A percentile compares a stretch with the other conserved stretches of the same genome.
These are phyloP conservation scores for Aspergillus taichungensis DNA, from an alignment of 495 filamentous ascomycete genomes.

Conservation along the genomic window DNA sequence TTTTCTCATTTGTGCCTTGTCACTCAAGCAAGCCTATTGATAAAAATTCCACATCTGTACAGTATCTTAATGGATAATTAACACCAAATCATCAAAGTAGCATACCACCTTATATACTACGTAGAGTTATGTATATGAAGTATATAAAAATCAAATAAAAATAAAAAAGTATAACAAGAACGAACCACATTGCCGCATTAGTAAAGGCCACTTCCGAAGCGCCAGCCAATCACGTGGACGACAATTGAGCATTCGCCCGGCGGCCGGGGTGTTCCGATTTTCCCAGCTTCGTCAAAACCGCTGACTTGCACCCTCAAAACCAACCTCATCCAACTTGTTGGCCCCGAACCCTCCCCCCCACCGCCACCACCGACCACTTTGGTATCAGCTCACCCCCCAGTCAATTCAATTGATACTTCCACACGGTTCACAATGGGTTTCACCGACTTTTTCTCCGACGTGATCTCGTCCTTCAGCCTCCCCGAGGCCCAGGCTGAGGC, in stretches of 20 bases:
- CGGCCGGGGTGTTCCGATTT: slow-evolving; percentile 41
- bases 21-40: too few relatives aligned
- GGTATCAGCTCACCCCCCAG: slow-evolving; percentile 15
- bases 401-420: slow-evolving; percentile 32
- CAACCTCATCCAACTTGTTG: slow-evolving; percentile 26
- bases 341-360: slow-evolving; percentile 15
- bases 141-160: too few relatives aligned
- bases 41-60: too few relatives aligned
- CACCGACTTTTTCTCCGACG: slow-evolving; percentile 55
- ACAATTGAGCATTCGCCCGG: slow-evolving; percentile 34
- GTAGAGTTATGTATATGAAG: too few relatives aligned
- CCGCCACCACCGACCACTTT: slow-evolving; percentile 15
- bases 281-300: slow-evolving; percentile 31
- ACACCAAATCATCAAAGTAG: too few relatives aligned
- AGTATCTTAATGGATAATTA: too few relatives aligned
- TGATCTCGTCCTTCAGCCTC: slow-evolving; percentile 49
- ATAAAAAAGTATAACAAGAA: too few relatives aligned
- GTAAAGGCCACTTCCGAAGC: background rate
- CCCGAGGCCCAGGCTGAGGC: slow-evolving; percentile 54
- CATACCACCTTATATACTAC: too few relatives aligned
- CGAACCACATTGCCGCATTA: slow-evolving; percentile 1
- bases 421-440: slow-evolving; percentile 48
- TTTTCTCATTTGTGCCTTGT: too few relatives aligned
- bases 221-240: slow-evolving; percentile 37
- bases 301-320: slow-evolving; percentile 16